Base-by-base conservation (phyloP, 164 flowering plant genomes). In the Sextonia rubra region DNA sequence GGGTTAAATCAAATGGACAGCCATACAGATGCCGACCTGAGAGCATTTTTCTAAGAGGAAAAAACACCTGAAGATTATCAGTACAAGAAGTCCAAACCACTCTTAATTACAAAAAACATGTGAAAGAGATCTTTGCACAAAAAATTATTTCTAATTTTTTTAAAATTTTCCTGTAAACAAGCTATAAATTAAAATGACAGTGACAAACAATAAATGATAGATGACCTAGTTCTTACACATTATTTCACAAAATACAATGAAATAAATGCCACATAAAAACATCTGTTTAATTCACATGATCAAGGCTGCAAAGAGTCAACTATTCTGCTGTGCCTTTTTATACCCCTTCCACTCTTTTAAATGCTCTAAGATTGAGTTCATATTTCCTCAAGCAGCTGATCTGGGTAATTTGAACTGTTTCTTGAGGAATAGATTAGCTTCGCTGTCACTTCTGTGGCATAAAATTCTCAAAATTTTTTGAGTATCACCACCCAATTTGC, bases 371-470 rank as follows among this genome's bases (percentile, higher is more conserved):
- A n/a, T 25, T 4, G 4, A 37, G 44, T 8, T 1, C 18, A 48
- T 32, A 61, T 1, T 27, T n/a, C 56, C 22, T 55, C 85, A 90
- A 48, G 87, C 86, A 66, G 83, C 73, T 60, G 99, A 93, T 56
- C 85, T 91, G 75, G 99, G 99, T 64, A 96, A 83, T 77, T 90
- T 96, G 82, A 80, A 96, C 75, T 96, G 99, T 77, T 96, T 96
- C 82, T 96, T 96, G 73, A 96, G 86, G 78, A 91, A 96, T 49
- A 86, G 97, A 60, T 93, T 90, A 60, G 98, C 97, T 80, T 96
- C 99, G 22, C 95, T 83, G 77, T 93, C 99, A 68, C 85, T 76
- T 77, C 99, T 79, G 79, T 95, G 99, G 79, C 98, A 93, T 58
- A 95, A 74, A 66, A 95, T 82, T 79, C 99, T 86, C 73, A 95